These are phyloP conservation scores for Chaetomium strumarium DNA, from an alignment of 2,329 filamentous ascomycete genomes.

Conservation along the genomic window DNA sequence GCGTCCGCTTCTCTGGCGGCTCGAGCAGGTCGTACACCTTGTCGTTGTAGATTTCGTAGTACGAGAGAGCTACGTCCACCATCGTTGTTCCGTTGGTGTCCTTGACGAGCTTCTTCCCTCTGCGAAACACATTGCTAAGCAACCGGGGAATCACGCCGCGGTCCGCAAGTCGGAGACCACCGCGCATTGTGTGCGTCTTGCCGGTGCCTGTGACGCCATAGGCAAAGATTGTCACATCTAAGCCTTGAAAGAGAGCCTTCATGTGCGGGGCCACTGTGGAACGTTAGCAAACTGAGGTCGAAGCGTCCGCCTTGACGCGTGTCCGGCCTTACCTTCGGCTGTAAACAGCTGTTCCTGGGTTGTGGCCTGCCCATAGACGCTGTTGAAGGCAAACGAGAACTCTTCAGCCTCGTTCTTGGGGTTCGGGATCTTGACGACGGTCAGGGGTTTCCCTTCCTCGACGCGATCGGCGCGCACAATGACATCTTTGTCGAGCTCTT, in stretches of 20 bases:
- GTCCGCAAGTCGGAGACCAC: conserved; percentile 78
- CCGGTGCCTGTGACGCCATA: conserved; percentile 92
- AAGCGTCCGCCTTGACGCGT: neutral
- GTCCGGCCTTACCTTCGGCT: conserved; percentile 60
- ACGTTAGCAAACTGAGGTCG: conserved; percentile 16
- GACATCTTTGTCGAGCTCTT: conserved; percentile 79
- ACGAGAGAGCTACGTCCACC: conserved; percentile 73
- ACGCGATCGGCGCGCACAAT: conserved; percentile 67
- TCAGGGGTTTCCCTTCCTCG: conserved; percentile 55
- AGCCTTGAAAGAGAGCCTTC: conserved; percentile 85
- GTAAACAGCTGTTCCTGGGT: conserved; percentile 86
- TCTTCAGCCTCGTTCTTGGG: conserved; percentile 88
- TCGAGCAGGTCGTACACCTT: conserved; percentile 90
- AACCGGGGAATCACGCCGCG: conserved; percentile 82
- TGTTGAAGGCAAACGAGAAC: conserved; percentile 91
- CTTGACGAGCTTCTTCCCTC: conserved; percentile 78
- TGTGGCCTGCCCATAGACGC: conserved; percentile 75
- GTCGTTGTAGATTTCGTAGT: conserved; percentile 97
- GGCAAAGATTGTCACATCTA: conserved; percentile 84
- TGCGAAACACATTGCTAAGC: conserved; percentile 77
- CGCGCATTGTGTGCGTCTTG: conserved; percentile 95
- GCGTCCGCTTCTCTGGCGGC: conserved; percentile 76
- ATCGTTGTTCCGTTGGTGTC: conserved; percentile 64
- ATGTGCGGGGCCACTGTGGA: conserved; percentile 73
- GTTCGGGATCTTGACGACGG: conserved; percentile 81